Evolutionary conservation across 495 filamentous ascomycete genomes (phyloP), one percentile per base, ranked within the genome.

Genomic region (Penicillium herquei): DNA sequence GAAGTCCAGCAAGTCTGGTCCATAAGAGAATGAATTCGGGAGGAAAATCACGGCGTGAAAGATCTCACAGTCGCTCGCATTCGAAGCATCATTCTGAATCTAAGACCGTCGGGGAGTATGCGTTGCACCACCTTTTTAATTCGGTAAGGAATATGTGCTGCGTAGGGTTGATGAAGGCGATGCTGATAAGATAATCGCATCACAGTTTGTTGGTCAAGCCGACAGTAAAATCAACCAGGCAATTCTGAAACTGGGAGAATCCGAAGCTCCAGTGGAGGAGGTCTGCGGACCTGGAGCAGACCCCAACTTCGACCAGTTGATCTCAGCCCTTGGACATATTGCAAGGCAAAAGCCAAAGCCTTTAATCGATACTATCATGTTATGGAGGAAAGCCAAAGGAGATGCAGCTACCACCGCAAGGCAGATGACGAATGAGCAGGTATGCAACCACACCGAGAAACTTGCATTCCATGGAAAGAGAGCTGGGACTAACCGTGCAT

Each of bases 281-380:
- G 87, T 97, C 53, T 97, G 93, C 70, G 94, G 94, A 7, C 87
- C 89, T 17, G 92, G 92, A 10, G 87, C 86, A 13, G 94, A 99
- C 67, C 79, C 87, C 6, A 84, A 82, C n/a, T 97, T 99, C 64
- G 94, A 99, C 72, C 94, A 96, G 69, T 83, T 96, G 61, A 92
- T 99, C 44, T 87, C 87, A 5, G 93, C 95, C 14, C 77, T 98
- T 44, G 94, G 94, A 21, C 91, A 93, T 69, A 96, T 99, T 64
- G 90, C 91, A 50, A 87, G 91, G 33, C 87, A 89, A 62, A 96
- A 97, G 61, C 95, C 94, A 5, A 96, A 92, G 62, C 88, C 90
- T n/a, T 70, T 98, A 51, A 96, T 98, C 60, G 93, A 98, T 70
- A 90, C 90, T 9, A 88, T 98, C 57, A 98, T 98, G 91, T 83